Percentiles rank a stretch among this genome's conserved stretches.
phyloP scores from a whole-genome alignment of 2,329 filamentous ascomycete species.

The Trichoderma guizhouense region DNA sequence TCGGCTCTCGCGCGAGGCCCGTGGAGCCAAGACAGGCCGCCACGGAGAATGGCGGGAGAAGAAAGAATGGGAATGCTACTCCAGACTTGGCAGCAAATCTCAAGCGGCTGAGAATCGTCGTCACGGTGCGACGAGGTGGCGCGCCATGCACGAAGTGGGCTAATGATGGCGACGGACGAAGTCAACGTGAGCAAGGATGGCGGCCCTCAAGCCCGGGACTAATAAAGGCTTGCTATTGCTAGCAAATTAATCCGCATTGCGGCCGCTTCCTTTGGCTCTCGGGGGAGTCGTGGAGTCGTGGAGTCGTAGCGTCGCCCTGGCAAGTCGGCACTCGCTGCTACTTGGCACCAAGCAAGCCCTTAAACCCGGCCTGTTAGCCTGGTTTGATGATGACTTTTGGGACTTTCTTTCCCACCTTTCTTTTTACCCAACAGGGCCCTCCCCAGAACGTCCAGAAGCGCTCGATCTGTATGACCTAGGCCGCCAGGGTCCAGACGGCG shows the following conservation, averaged over 20 bases:
- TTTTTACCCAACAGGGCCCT: neutral
- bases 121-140: constrained; percentile 15
- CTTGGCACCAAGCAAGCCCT: constrained; percentile 7
- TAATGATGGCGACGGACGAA: neutral
- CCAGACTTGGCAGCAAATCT: constrained; percentile 7
- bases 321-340: constrained; percentile 13
- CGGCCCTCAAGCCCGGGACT: neutral
- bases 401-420: neutral
- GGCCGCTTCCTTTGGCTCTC: constrained; percentile 10
- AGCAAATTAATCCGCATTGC: constrained; percentile 15
- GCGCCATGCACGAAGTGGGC: constrained; percentile 1
- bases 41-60: constrained; percentile 15
- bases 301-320: neutral
- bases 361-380: neutral
- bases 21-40: constrained; percentile 17
- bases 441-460: neutral
- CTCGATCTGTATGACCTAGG: neutral
- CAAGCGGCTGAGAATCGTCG: constrained; percentile 8
- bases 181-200: constrained; percentile 13
- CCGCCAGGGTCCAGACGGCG: neutral
- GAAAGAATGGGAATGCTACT: constrained; percentile 5
- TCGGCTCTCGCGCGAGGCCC: constrained; percentile 21
- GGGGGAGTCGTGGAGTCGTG: neutral
- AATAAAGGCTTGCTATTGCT: neutral
- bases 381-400: constrained; percentile 2